Evolutionary conservation across 805 yeast species (phyloP).

Genomic region (Cyberlindnera maclurae): DNA sequence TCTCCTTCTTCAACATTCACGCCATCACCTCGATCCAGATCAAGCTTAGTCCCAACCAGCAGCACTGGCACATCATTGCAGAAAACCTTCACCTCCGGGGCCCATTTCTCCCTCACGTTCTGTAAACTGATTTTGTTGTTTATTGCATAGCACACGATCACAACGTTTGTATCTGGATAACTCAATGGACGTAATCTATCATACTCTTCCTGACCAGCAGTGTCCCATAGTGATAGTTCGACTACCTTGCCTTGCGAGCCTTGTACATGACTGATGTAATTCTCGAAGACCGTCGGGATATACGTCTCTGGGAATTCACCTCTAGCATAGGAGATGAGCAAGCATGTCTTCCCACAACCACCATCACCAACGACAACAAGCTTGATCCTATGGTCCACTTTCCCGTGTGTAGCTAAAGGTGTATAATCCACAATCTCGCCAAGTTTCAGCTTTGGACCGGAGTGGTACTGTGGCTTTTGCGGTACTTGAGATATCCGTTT

Average conservation of each 20-base stretch:
- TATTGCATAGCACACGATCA: constrained; percentile 70
- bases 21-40: constrained; percentile 37
- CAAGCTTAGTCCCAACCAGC: constrained; percentile 79
- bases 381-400: constrained; percentile 38
- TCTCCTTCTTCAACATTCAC: constrained; percentile 33
- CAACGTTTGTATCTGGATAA: constrained; percentile 71
- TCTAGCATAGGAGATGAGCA: constrained; percentile 57
- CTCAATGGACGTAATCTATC: constrained; percentile 72
- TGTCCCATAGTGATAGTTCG: constrained; percentile 79
- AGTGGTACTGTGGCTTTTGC: not conserved
- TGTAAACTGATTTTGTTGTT: constrained; percentile 56
- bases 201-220: constrained; percentile 87
- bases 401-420: constrained; percentile 21
- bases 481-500: constrained; percentile 13
- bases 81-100: constrained; percentile 77
- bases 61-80: constrained; percentile 75
- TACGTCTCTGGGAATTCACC: constrained; percentile 65
- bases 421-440: constrained; percentile 20
- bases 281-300: constrained; percentile 81
- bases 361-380: constrained; percentile 86
- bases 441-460: not conserved
- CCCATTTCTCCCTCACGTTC: constrained; percentile 78
- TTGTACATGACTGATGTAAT: constrained; percentile 53
- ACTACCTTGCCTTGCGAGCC: constrained; percentile 43
- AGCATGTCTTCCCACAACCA: constrained; percentile 85